phyloP scores from a whole-genome alignment of 768 basidiomycete genomes.

The Tricholoma saponaceum region DNA sequence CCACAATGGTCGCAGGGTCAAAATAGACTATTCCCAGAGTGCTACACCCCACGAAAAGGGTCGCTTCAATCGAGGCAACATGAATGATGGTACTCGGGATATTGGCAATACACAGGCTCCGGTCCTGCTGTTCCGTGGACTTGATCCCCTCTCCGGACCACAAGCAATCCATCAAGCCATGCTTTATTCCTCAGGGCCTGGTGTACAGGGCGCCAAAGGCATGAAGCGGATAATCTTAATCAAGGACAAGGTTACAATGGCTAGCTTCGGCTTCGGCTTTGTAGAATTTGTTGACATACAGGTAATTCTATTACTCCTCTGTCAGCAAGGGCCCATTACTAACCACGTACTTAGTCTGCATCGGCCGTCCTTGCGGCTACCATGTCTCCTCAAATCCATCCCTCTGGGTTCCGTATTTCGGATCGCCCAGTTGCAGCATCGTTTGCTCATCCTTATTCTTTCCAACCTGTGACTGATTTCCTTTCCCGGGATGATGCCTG shows the following conservation, averaged over 20 bases:
- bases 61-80: constrained; percentile 52
- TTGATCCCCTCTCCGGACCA: constrained; percentile 84
- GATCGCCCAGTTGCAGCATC: constrained; percentile 87
- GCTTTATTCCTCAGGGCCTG: constrained; percentile 73
- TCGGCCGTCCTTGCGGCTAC: constrained; percentile 77
- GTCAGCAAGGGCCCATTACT: neutral
- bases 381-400: constrained; percentile 84
- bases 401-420: constrained; percentile 91
- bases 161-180: constrained; percentile 86
- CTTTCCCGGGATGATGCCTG: constrained; percentile 76
- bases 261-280: constrained; percentile 92
- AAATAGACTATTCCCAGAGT: constrained; percentile 94
- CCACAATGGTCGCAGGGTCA: constrained; percentile 81
- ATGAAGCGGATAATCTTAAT: constrained; percentile 87
- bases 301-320: constrained; percentile 39
- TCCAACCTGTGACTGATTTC: constrained; percentile 75
- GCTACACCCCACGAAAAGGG: constrained; percentile 68
- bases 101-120: constrained; percentile 84
- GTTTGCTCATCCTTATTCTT: constrained; percentile 89
- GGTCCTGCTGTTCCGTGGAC: constrained; percentile 84
- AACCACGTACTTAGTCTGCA: constrained; percentile 57
- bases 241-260: constrained; percentile 83
- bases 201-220: constrained; percentile 76
- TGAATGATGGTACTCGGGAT: constrained; percentile 94
- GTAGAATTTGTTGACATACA: constrained; percentile 85